Evolutionary conservation across 257 asterid species (phyloP).

Genomic region (Scutellaria minor): DNA sequence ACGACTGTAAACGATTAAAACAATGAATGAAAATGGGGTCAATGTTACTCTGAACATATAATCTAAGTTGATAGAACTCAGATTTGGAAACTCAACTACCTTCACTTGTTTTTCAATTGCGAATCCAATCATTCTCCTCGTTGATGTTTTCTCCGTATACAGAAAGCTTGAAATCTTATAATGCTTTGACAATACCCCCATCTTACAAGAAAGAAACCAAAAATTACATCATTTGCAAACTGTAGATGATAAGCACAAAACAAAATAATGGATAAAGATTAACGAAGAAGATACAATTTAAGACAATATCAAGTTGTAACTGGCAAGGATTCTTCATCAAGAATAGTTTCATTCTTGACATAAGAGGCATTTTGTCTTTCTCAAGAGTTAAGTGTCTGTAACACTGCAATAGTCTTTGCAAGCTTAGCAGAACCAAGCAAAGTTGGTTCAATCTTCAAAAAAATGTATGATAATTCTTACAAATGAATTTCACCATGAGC

Average conservation of each 20-base stretch:
- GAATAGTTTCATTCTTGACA: constrained; percentile 87
- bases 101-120: constrained; percentile 53
- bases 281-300: neutral
- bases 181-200: constrained; percentile 83
- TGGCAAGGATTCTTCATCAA: constrained; percentile 94
- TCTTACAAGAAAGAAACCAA: constrained; percentile 43
- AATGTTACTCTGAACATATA: too few species aligned
- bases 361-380: constrained; percentile 93
- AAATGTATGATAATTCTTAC: neutral
- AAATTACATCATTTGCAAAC: constrained; percentile 1
- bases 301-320: constrained; percentile 46
- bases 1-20: too few species aligned
- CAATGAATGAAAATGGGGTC: too few species aligned
- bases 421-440: constrained; percentile 36
- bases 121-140: constrained; percentile 49
- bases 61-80: too few species aligned
- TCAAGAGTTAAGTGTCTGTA: constrained; percentile 94
- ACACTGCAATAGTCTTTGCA: constrained; percentile 94
- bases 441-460: constrained; percentile 7
- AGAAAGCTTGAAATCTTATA: constrained; percentile 82
- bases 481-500: constrained; percentile 3
- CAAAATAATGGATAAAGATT: constrained; percentile 11
- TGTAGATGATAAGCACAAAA: constrained; percentile 16
- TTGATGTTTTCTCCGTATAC: constrained; percentile 78
- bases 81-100: neutral